Conservation (phyloP, 2,329 filamentous ascomycete species). For the Tolypocladium sp. region DNA sequence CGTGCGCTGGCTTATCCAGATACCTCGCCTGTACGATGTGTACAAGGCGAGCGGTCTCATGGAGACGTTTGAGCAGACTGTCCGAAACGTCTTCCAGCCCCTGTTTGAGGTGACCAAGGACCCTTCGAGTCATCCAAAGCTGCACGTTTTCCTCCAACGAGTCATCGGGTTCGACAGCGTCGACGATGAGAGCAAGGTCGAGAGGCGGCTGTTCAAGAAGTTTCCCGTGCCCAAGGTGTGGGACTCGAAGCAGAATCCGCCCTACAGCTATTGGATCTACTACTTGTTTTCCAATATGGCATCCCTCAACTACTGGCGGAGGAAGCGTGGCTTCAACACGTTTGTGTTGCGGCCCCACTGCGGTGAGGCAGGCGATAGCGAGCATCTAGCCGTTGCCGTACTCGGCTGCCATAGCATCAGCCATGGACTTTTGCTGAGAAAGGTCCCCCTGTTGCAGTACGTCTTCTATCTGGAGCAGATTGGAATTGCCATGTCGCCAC, state of each 20-base stretch:
- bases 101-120: constrained; percentile 90
- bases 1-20: constrained; percentile 92
- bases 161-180: constrained; percentile 97
- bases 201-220: constrained; percentile 89
- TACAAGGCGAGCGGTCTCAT: constrained; percentile 86
- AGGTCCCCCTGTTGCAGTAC: constrained; percentile 91
- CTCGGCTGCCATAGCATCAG: constrained; percentile 95
- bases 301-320: constrained; percentile 86
- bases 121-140: constrained; percentile 77
- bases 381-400: constrained; percentile 86
- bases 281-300: constrained; percentile 91
- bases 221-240: constrained; percentile 85
- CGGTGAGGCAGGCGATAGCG: constrained; percentile 92
- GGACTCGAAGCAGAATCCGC: constrained; percentile 89
- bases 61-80: constrained; percentile 81
- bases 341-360: constrained; percentile 90
- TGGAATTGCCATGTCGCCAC: constrained; percentile 96
- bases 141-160: constrained; percentile 88
- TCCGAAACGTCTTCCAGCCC: constrained; percentile 86
- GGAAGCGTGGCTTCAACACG: constrained; percentile 88
- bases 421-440: constrained; percentile 83
- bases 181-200: constrained; percentile 95
- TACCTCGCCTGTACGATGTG: constrained; percentile 89
- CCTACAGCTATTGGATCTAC: constrained; percentile 99
- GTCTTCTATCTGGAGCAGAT: constrained; percentile 98